phyloP scores from a whole-genome alignment of 768 basidiomycete genomes.

The Coprinellus micaceus region DNA sequence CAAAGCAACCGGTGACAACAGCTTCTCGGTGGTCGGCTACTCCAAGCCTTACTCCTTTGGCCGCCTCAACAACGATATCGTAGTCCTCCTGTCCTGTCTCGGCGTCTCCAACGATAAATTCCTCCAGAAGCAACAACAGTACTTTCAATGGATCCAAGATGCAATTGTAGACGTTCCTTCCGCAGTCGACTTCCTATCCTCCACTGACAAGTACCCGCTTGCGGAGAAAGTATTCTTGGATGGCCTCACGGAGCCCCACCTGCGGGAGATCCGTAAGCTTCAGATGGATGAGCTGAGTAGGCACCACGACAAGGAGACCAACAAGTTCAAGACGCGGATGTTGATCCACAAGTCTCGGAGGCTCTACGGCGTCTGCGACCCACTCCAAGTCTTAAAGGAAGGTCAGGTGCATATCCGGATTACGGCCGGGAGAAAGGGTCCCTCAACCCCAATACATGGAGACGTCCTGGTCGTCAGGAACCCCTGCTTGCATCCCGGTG shows the following conservation, averaged over 20 bases:
- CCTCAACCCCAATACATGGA: constrained; percentile 52
- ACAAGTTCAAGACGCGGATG: constrained; percentile 53
- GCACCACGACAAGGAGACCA: constrained; percentile 45
- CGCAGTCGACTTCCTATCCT: constrained; percentile 57
- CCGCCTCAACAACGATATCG: constrained; percentile 66
- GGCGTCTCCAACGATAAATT: constrained; percentile 55
- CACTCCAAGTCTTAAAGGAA: constrained; percentile 56
- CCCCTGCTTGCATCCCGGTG: constrained; percentile 67
- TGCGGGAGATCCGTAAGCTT: constrained; percentile 41
- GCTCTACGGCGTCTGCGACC: constrained; percentile 67
- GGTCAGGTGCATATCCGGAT: constrained; percentile 64
- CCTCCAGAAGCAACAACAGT: constrained; percentile 51
- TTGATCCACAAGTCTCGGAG: constrained; percentile 60
- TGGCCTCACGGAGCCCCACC: constrained; percentile 20
- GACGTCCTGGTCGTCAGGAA: constrained; percentile 66
- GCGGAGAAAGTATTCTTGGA: constrained; percentile 41
- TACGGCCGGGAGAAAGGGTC: constrained; percentile 46
- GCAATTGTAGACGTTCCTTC: constrained; percentile 44
- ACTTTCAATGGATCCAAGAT: constrained; percentile 54
- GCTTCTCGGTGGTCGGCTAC: constrained; percentile 64
- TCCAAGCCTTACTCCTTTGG: constrained; percentile 64
- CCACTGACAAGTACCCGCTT: constrained; percentile 41
- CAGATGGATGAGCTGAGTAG: constrained; percentile 50
- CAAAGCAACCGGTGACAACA: constrained; percentile 47
- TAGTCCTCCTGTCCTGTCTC: constrained; percentile 61